Base-by-base conservation (phyloP, 2,329 filamentous ascomycete genomes). In the Gnomoniopsis smithogilvyi region DNA sequence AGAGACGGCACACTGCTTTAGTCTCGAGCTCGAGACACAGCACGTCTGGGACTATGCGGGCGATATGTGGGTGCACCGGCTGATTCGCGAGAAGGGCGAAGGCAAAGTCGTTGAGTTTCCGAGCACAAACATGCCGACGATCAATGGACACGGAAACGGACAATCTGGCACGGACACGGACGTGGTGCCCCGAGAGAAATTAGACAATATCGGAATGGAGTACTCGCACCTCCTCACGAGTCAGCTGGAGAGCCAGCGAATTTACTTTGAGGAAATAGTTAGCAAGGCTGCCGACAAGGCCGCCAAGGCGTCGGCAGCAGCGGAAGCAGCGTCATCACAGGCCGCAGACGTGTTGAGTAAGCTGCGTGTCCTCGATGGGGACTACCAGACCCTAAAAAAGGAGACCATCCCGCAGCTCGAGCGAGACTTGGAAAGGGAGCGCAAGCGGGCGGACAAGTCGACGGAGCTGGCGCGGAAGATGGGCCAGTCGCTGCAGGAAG, bases 21-120 rank as follows among this genome's bases (percentile, higher is more conserved):
- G 92, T 26, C 90, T 99, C 71, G 95, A 99, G 71, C 85, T 98
- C 41, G 87, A 89, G 62, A 96, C 92, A 0, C 94, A 99, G 72
- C 89, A 96, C 67, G 93, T 99, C 1, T 99, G 95, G 95, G 95
- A 99, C 73, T 99, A 99, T 64, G 91, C 91, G 0, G 92, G 91
- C 4, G 95, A 99, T 69, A 90, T 89, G 69, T 99, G 96, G 81
- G 95, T 98, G 51, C 95, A 99, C 73, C 88, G 95, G 11, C 85
- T 98, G 54, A 96, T 99, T 58, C 90, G 96, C 64, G 92, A 92
- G 69, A 96, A 97, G 76, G 88, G 91, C 11, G 92, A 96, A 71
- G 91, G 91, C 24, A 96, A 96, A 72, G 82, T 96, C 3, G 90
- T 97, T 19, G 94, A 98, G 72, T 80, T 97, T n/a, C 91, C 92